Base-by-base conservation (phyloP, 495 filamentous ascomycete species). In the Neurospora intermedia region DNA sequence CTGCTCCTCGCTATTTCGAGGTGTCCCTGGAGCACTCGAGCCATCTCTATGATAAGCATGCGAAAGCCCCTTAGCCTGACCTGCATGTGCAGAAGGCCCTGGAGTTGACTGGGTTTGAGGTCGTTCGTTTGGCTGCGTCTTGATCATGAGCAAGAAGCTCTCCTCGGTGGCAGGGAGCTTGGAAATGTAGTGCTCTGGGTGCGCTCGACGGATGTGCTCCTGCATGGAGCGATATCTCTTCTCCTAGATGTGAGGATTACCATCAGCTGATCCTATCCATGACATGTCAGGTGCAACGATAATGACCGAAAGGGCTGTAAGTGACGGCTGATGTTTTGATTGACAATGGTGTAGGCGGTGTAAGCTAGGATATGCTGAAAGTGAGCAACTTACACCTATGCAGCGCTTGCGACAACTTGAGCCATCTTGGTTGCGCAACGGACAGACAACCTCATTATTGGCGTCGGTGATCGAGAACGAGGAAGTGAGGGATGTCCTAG, bases 181-280 rank as follows among this genome's bases (percentile, higher is more conserved):
- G 74, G 96, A 90, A 76, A 99, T 97, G 83, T 98, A 99, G 83
- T 98, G 91, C 79, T 96, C 95, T 71, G 96, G 96, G 83, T 99
- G 96, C 80, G 96, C 96, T 81, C 96, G 90, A 77, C 96, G 93
- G 77, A 99, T 98, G 79, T 99, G 96, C 88, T 99, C 96, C 85
- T 98, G 96, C 92, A 99, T 99, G 70, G 95, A 98, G 80, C 96
- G 94, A 86, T 94, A 99, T 78, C 94, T 91, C 83, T 97, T 97
- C 85, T 97, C 94, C 94, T 97, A 83, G 80, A 43, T 40, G n/a
- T 11, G 2, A 38, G 23, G 23, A 38, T 38, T 13, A 35, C 70
- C 71, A 48, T 74, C 43, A 76, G 73, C 27, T 62, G 74, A 43
- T 70, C 43, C 70, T 20, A 72, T 35, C 70, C 20, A 43, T 72